Percentiles rank a stretch among this genome's conserved stretches.
Evolutionary conservation across 2,329 filamentous ascomycete species (phyloP).

Genomic region (Penicillium verrucosum): DNA sequence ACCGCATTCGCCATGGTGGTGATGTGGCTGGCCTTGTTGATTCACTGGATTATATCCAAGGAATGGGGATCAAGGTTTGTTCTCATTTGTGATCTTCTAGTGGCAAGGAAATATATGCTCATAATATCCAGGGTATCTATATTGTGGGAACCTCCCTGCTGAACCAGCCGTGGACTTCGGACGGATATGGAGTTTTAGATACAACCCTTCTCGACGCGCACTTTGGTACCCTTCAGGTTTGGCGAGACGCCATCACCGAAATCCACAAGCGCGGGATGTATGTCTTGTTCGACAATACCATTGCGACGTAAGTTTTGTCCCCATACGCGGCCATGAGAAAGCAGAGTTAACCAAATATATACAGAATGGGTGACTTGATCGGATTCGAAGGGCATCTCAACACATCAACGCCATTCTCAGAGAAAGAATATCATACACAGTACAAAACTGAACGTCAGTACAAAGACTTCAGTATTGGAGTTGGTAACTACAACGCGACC

Average conservation of each 20-base stretch:
- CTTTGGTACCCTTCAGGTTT: constrained; percentile 57
- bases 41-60: constrained; percentile 62
- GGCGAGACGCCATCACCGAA: constrained; percentile 56
- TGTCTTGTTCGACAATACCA: constrained; percentile 63
- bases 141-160: constrained; percentile 62
- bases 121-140: constrained; percentile 51
- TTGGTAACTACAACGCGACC: constrained; percentile 49
- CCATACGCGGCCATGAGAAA: too few relatives aligned
- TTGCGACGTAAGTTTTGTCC: constrained; percentile 52
- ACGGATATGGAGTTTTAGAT: constrained; percentile 60
- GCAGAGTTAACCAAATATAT: background rate
- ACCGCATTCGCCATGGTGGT: constrained; percentile 62
- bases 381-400: constrained; percentile 63
- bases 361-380: constrained; percentile 56
- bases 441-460: constrained; percentile 58
- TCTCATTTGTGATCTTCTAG: background rate
- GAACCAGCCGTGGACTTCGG: constrained; percentile 62
- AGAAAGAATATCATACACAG: constrained; percentile 54
- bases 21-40: constrained; percentile 58
- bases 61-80: constrained; percentile 59
- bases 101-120: constrained; percentile 3
- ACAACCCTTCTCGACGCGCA: constrained; percentile 62
- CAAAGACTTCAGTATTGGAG: constrained; percentile 55
- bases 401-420: constrained; percentile 53
- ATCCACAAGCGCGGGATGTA: constrained; percentile 63